These are phyloP conservation scores for Begonia loranthoides DNA, from an alignment of 306 rosid species.

Conservation along the genomic window DNA sequence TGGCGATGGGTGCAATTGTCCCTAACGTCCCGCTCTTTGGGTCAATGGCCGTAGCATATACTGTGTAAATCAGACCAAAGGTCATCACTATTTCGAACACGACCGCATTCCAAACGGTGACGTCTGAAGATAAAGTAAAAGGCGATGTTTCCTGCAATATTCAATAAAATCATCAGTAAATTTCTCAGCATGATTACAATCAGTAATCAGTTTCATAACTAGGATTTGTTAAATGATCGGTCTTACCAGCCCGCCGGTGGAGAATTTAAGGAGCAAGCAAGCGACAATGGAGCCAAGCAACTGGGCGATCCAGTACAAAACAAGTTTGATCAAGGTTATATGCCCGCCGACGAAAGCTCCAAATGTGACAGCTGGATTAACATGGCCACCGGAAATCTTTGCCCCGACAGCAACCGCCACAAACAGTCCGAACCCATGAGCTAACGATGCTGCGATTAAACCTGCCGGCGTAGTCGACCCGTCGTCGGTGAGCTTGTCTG, in stretches of 20 bases:
- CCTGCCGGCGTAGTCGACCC: slow-evolving; percentile 62
- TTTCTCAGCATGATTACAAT: background rate
- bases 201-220: background rate
- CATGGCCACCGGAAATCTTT: slow-evolving; percentile 73
- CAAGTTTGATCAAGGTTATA: slow-evolving; percentile 38
- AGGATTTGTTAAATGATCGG: background rate
- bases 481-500: background rate
- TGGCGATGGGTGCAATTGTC: slow-evolving; percentile 67
- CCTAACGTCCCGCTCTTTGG: slow-evolving; percentile 59
- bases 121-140: slow-evolving; percentile 45
- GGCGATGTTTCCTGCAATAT: slow-evolving; percentile 51
- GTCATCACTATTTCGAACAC: slow-evolving; percentile 78
- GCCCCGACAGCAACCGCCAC: slow-evolving; percentile 66
- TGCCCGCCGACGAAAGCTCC: slow-evolving; percentile 74
- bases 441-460: slow-evolving; percentile 47
- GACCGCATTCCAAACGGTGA: slow-evolving; percentile 48
- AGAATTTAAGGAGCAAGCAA: slow-evolving; percentile 55
- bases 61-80: slow-evolving; percentile 66
- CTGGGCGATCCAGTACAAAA: slow-evolving; percentile 77
- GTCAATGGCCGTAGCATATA: slow-evolving; percentile 64
- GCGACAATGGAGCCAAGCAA: slow-evolving; percentile 69
- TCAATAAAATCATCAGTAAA: background rate
- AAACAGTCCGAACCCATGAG: slow-evolving; percentile 61
- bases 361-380: slow-evolving; percentile 73
- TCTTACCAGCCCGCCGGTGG: slow-evolving; percentile 63